Conservation (phyloP, 2,329 filamentous ascomycete species). For the Verticillium dahliae region DNA sequence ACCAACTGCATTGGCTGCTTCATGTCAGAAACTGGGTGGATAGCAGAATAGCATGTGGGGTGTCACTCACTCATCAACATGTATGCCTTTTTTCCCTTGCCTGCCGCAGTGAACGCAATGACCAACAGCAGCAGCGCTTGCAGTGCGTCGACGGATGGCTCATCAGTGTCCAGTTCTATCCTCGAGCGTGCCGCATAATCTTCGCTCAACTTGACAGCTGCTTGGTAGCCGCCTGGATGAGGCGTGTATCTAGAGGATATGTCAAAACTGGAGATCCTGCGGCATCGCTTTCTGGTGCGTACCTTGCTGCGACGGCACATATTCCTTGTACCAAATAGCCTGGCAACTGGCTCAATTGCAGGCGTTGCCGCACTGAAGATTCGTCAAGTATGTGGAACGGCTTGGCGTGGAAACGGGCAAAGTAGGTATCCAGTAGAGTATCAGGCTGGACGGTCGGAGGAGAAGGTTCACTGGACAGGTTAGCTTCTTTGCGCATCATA, state of each 20-base stretch:
- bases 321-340: constrained; percentile 48
- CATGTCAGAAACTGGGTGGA: constrained; percentile 4
- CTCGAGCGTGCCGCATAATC: constrained; percentile 68
- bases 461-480: constrained; percentile 33
- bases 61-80: constrained; percentile 67
- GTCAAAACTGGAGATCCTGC: constrained; percentile 15
- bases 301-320: constrained; percentile 59
- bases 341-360: constrained; percentile 62
- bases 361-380: constrained; percentile 61
- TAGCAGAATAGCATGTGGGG: not conserved
- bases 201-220: constrained; percentile 61
- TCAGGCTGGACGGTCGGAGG: constrained; percentile 47
- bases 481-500: constrained; percentile 1
- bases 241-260: constrained; percentile 55
- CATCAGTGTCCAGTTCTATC: constrained; percentile 67
- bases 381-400: constrained; percentile 80
- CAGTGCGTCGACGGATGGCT: constrained; percentile 71
- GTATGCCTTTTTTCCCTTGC: constrained; percentile 77
- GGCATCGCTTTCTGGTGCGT: constrained; percentile 13
- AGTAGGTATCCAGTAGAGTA: constrained; percentile 70
- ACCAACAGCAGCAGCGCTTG: constrained; percentile 71
- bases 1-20: constrained; percentile 63
- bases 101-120: constrained; percentile 68
- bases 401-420: constrained; percentile 71
- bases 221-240: constrained; percentile 60